Base-by-base conservation (phyloP, 2,329 filamentous ascomycete species). In the Ophidiomyces ophidiicola region DNA sequence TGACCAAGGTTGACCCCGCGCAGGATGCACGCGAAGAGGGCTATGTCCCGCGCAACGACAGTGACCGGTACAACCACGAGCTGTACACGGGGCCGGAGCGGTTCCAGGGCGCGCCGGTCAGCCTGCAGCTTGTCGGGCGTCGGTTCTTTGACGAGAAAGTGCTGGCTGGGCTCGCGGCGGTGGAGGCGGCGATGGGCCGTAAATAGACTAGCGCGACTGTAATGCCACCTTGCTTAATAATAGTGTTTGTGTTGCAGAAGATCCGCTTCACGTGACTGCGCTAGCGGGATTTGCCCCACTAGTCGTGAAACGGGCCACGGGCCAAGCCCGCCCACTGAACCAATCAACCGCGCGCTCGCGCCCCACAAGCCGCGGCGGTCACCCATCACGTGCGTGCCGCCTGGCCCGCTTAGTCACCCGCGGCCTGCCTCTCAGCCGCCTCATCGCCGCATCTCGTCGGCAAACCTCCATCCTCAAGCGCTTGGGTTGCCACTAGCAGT, bases 111-210 rank as follows among this genome's bases (percentile, higher is more conserved):
- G 63, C 66, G 1, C 72, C 72, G 0, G 61, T 76, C 3, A 61
- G 61, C 8, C 48, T 76, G 42, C 71, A 76, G 49, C 50, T 76
- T 15, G 68, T 76, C 5, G 71, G 67, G 0, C 56, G 70, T 42
- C 58, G 66, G 32, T 66, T 68, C 41, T 63, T 71, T 32, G 72
- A 76, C 44, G 72, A 75, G 51, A 71, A 74, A 52, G 50, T 72
- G 10, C 35, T 59, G 18, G 51, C 51, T n/a, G 55, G 53, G 6
- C 46, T 61, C 39, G 50, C 49, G 25, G 52, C 46, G 6, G 50
- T 60, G 25, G 53, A 59, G 42, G 52, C 56, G 46, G 51, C 51
- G n/a, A 48, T 57, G 48, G 51, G 48, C 17, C 45, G 49, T 26
- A 38, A 49, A 21, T 49, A 20, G 39, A 39, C 10, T 28, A 36